These are phyloP conservation scores for Phytophthora niederhauseri DNA, from an alignment of 352 stramenopile species.

Conservation along the genomic window DNA sequence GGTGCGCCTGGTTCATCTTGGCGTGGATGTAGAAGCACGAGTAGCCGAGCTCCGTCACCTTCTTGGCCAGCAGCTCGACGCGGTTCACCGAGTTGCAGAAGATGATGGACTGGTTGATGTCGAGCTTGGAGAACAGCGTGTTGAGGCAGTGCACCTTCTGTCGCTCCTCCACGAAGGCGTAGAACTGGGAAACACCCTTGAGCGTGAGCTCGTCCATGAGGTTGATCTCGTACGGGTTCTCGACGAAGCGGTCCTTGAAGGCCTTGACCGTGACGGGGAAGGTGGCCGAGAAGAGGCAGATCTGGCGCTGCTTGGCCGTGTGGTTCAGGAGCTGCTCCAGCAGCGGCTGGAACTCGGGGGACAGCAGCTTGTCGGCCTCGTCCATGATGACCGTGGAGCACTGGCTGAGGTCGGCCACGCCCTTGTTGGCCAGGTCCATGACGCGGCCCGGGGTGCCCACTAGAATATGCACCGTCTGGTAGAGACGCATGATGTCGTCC, in stretches of 20 bases:
- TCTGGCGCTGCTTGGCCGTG: slow-evolving; percentile 95
- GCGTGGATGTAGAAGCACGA: slow-evolving; percentile 99
- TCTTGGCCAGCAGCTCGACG: slow-evolving; percentile 99
- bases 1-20: slow-evolving; percentile 99
- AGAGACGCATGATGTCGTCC: slow-evolving; percentile 99
- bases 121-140: slow-evolving; percentile 99
- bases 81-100: slow-evolving; percentile 99
- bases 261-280: slow-evolving; percentile 99
- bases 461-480: slow-evolving; percentile 99
- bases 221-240: slow-evolving; percentile 99
- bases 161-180: slow-evolving; percentile 99
- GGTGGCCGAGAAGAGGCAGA: slow-evolving; percentile 99
- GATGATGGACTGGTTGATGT: slow-evolving; percentile 99
- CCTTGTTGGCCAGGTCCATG: slow-evolving; percentile 98
- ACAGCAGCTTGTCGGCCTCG: slow-evolving; percentile 99
- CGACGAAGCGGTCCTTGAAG: slow-evolving; percentile 99
- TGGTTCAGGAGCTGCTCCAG: slow-evolving; percentile 98
- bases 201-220: slow-evolving; percentile 99
- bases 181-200: slow-evolving; percentile 99
- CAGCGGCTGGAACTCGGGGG: slow-evolving; percentile 98
- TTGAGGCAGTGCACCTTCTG: slow-evolving; percentile 99
- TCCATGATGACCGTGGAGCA: slow-evolving; percentile 99
- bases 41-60: slow-evolving; percentile 99
- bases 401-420: slow-evolving; percentile 96
- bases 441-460: slow-evolving; percentile 99